Conservation (phyloP, 164 flowering plant genomes). For the Berberis thunbergii region DNA sequence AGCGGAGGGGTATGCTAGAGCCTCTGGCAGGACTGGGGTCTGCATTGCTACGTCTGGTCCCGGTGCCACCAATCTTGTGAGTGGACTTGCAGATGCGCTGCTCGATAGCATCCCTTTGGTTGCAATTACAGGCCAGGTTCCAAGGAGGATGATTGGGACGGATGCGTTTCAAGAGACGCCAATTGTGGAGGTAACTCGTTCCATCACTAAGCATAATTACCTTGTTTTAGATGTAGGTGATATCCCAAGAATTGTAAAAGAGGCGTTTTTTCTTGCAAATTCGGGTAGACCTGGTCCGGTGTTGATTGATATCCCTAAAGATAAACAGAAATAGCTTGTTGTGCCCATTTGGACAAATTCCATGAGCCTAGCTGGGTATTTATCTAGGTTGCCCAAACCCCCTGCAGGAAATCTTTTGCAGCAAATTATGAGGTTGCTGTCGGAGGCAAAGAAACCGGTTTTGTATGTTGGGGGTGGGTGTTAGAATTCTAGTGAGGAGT, state of each 20-base stretch:
- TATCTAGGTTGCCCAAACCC: conserved; percentile 36
- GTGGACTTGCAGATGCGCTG: conserved; percentile 65
- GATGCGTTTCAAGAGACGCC: conserved; percentile 72
- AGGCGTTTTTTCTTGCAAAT: conserved; percentile 45
- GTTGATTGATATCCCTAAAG: conserved; percentile 60
- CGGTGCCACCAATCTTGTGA: conserved; percentile 67
- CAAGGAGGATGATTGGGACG: conserved; percentile 59
- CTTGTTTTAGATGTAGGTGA: conserved; percentile 57
- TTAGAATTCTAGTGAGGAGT: conserved; percentile 51
- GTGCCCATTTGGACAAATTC: conserved; percentile 47
- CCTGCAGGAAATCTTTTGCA: conserved; percentile 31
- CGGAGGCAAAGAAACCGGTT: conserved; percentile 50
- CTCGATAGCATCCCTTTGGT: conserved; percentile 57
- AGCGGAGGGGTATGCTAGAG: conserved; percentile 64
- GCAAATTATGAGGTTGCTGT: conserved; percentile 46
- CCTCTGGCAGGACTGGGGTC: conserved; percentile 50
- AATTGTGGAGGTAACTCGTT: conserved; percentile 58
- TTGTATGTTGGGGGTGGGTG: conserved; percentile 73
- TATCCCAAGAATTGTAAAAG: conserved; percentile 45
- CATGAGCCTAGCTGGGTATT: conserved; percentile 37
- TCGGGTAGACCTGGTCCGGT: conserved; percentile 69
- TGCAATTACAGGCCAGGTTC: conserved; percentile 69
- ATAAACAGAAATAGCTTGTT: conserved; percentile 45
- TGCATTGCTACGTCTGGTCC: conserved; percentile 83
- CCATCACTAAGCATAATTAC: conserved; percentile 68